Conservation (phyloP, 176 grass and related monocot species). For the Cymbopogon citratus region DNA sequence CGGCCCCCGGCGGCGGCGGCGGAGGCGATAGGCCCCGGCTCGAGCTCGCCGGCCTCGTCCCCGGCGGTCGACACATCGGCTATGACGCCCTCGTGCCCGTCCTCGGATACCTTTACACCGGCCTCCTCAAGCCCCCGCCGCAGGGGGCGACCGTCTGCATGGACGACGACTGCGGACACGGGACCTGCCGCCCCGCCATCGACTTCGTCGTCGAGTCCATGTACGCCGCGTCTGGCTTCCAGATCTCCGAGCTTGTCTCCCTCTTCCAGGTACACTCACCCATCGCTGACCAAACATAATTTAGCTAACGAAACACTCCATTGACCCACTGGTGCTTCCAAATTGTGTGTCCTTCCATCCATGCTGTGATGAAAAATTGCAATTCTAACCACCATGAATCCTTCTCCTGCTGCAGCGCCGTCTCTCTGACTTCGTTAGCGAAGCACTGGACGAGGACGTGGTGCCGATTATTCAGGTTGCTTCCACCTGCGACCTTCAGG, state of each 20-base stretch:
- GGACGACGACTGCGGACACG: constrained; percentile 42
- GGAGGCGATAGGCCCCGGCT: constrained; percentile 29
- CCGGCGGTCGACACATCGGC: constrained; percentile 41
- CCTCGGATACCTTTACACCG: constrained; percentile 59
- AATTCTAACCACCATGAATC: not conserved
- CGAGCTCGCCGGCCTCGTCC: constrained; percentile 36
- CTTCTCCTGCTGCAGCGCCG: constrained; percentile 51
- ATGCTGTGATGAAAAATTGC: not conserved
- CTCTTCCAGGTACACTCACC: constrained; percentile 38
- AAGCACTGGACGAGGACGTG: constrained; percentile 55
- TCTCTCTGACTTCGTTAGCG: constrained; percentile 46
- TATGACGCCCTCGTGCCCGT: constrained; percentile 55
- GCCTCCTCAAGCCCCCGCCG: constrained; percentile 43
- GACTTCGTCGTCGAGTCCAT: constrained; percentile 62
- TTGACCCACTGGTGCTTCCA: not conserved
- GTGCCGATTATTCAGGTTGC: constrained; percentile 50
- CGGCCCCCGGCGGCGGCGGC: not conserved
- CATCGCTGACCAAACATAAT: not conserved
- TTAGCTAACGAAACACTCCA: not conserved
- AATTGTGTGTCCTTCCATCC: not conserved
- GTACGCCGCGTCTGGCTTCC: constrained; percentile 60
- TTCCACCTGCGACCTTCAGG: constrained; percentile 42
- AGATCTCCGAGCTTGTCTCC: constrained; percentile 65
- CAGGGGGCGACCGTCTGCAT: constrained; percentile 49
- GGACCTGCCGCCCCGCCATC: constrained; percentile 62